Evolutionary conservation across 768 basidiomycete genomes (phyloP).

Genomic region (Mycena rosella): DNA sequence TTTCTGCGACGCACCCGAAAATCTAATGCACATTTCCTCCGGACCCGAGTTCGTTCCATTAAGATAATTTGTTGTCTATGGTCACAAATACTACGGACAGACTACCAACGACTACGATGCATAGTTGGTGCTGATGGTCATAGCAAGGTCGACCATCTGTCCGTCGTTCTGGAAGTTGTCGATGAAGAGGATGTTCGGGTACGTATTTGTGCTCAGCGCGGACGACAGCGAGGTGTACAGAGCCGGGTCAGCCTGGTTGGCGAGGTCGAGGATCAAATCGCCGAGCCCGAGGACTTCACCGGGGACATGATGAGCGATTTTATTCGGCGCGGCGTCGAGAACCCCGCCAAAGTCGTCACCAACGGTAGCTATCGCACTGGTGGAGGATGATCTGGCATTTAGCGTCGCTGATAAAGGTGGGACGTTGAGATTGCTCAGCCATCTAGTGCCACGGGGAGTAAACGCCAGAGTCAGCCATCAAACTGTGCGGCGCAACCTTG

Average conservation of each 20-base stretch:
- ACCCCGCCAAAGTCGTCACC: conserved; percentile 22
- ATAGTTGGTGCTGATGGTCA: conserved; percentile 22
- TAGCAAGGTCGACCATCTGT: conserved; percentile 15
- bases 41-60: neutral
- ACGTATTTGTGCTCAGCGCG: conserved; percentile 16
- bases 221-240: conserved; percentile 24
- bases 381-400: conserved; percentile 23
- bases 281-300: conserved; percentile 16
- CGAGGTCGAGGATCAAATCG: conserved; percentile 16
- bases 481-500: conserved; percentile 19
- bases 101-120: conserved; percentile 9
- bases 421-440: too few species aligned
- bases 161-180: conserved; percentile 29
- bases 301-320: conserved; percentile 14
- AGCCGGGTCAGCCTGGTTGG: conserved; percentile 10
- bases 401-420: conserved; percentile 23
- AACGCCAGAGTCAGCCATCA: conserved; percentile 27
- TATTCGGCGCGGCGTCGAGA: conserved; percentile 15
- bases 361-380: conserved; percentile 21
- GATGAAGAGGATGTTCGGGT: conserved; percentile 26
- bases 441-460: conserved; percentile 14
- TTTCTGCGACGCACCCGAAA: too few species aligned
- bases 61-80: neutral
- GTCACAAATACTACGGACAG: neutral
- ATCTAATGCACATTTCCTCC: too few species aligned